Base-by-base conservation (phyloP, 164 flowering plant genomes). In the Umbilicus rupestris region DNA sequence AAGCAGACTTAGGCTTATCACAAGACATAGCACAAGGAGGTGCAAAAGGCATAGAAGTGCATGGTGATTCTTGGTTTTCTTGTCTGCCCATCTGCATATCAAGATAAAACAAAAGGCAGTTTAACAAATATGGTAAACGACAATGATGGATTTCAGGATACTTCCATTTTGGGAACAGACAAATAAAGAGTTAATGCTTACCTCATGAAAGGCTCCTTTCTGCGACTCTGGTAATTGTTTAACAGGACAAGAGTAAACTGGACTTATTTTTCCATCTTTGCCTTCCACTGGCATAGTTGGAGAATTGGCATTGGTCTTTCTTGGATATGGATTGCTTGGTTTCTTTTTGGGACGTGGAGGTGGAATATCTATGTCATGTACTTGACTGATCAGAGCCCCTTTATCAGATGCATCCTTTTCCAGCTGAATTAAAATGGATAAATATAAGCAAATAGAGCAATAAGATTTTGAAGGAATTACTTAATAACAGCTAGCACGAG, bases 261-360 rank as follows among this genome's bases (percentile, higher is more conserved):
- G 63, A 12, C 66, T 72, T n/a, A 49, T 47, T 57, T 78, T 85
- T 37, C 74, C 88, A 77, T 84, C 89, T 69, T 81, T 85, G 29
- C 58, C 69, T 67, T 74, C 82, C 37, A 50, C 73, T 20, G 77
- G 81, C 20, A 70, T 71, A 39, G 69, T 67, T 20, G 83, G 64
- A 70, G 72, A 49, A 72, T 66, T 72, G 26, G 41, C 35, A 64
- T 77, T 69, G 12, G 80, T 81, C 78, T 93, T 93, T 68, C 96
- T 84, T 74, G 98, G 98, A 79, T 93, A 93, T 76, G 98, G 98
- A 81, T 83, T 87, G 76, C 77, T 85, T 62, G 97, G 97, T 74
- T 94, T 94, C 75, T 92, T 82, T 79, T 90, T 90, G 62, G 97
- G 98, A 60, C 98, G 95, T 28, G 98, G 98, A 72, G 98, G 98